Evolutionary conservation across 2,329 filamentous ascomycete genomes (phyloP).

Genomic region (Apiospora arundinis): DNA sequence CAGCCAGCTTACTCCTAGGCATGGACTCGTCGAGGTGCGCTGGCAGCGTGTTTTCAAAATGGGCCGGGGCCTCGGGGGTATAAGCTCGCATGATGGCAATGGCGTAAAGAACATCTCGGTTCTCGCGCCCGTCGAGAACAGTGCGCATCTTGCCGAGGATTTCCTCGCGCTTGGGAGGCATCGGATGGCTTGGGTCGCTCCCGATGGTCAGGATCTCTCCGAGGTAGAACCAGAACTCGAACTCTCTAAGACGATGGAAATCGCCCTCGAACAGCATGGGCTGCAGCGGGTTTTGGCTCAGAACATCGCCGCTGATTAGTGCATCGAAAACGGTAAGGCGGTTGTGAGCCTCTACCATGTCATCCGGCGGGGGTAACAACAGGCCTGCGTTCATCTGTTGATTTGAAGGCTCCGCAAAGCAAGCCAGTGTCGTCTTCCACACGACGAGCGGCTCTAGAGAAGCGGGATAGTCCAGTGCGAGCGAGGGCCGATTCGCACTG

Average conservation of each 20-base stretch:
- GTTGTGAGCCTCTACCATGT: constrained; percentile 68
- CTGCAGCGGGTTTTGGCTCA: constrained; percentile 63
- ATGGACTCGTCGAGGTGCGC: constrained; percentile 71
- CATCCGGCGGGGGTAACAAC: constrained; percentile 58
- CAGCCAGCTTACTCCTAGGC: constrained; percentile 68
- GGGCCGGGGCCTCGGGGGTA: constrained; percentile 67
- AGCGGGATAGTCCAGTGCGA: constrained; percentile 59
- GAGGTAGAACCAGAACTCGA: constrained; percentile 84
- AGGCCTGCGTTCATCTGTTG: constrained; percentile 43
- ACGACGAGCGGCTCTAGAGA: constrained; percentile 64
- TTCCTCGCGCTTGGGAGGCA: constrained; percentile 66
- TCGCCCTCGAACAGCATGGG: constrained; percentile 56
- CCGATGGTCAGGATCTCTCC: constrained; percentile 71
- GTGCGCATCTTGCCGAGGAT: constrained; percentile 70
- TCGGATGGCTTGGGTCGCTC: constrained; percentile 59
- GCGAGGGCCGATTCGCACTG: constrained; percentile 51
- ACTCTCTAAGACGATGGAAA: constrained; percentile 64
- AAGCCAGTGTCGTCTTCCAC: constrained; percentile 60
- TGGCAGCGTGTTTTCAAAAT: constrained; percentile 61
- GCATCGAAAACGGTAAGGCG: constrained; percentile 79
- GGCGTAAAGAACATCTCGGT: constrained; percentile 89
- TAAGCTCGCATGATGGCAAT: constrained; percentile 81
- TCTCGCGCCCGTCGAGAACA: constrained; percentile 81
- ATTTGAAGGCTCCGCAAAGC: constrained; percentile 51
- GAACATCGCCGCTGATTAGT: constrained; percentile 74